Evolutionary conservation across 2,329 filamentous ascomycete species (phyloP).

Genomic region (Neobulgaria alba): DNA sequence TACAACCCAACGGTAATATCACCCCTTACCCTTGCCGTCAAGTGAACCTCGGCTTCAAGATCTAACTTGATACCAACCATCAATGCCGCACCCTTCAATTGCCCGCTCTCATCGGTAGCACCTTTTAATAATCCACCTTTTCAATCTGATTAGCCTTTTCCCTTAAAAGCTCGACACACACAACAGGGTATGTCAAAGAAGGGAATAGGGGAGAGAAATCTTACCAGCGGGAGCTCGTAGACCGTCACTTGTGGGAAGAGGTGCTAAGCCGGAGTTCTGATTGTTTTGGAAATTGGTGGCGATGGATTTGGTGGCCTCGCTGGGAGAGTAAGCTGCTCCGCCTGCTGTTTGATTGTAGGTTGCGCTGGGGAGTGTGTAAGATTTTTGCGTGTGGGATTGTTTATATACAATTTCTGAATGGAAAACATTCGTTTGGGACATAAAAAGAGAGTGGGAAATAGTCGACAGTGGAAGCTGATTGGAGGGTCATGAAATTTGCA

Average conservation of each 20-base stretch:
- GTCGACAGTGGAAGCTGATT: too few relatives aligned
- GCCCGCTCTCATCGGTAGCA: conserved; percentile 46
- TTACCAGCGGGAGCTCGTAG: conserved; percentile 32
- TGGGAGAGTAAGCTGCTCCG: conserved; percentile 31
- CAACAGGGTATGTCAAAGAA: neutral
- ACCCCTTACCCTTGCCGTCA: conserved; percentile 51
- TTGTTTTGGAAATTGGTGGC: conserved; percentile 16
- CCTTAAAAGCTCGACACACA: neutral
- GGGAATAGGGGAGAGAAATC: conserved; percentile 2
- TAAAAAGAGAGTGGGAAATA: too few relatives aligned
- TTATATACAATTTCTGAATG: too few relatives aligned
- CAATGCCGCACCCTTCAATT: conserved; percentile 48
- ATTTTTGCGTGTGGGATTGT: conserved; percentile 4
- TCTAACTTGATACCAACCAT: conserved; percentile 56
- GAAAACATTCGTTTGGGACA: too few relatives aligned
- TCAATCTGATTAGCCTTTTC: neutral
- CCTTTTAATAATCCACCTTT: conserved; percentile 47
- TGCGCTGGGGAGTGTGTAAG: conserved; percentile 15
- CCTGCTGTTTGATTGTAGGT: conserved; percentile 10
- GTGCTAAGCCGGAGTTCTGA: neutral
- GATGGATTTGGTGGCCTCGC: conserved; percentile 31
- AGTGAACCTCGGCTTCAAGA: conserved; percentile 52
- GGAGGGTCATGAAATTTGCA: too few relatives aligned
- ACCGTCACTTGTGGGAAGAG: conserved; percentile 30
- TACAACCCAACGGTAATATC: conserved; percentile 53